phyloP scores from a whole-genome alignment of 306 rosid genomes.

The Mimosa pudica region DNA sequence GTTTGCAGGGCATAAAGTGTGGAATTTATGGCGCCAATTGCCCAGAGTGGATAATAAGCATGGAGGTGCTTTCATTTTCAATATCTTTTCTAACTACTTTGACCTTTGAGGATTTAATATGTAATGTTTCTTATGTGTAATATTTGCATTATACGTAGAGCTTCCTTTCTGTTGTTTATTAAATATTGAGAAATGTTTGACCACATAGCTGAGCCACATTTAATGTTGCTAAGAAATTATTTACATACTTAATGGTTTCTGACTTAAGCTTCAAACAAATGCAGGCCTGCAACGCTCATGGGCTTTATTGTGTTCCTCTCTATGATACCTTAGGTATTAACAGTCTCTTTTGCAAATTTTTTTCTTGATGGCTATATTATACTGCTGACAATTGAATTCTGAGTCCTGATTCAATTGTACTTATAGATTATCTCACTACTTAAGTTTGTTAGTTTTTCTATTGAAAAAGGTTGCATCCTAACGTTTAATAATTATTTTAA shows the following conservation, averaged over 20 bases:
- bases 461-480: not conserved
- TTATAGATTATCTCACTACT: not conserved
- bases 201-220: not conserved
- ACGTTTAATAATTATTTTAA: not conserved
- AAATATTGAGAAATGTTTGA: slow-evolving; percentile 16
- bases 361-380: slow-evolving; percentile 27
- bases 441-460: slow-evolving; percentile 19
- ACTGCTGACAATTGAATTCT: slow-evolving; percentile 2
- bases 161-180: not conserved
- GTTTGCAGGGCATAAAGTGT: slow-evolving; percentile 75
- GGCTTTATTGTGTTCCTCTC: slow-evolving; percentile 89
- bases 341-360: slow-evolving; percentile 37
- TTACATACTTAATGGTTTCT: slow-evolving; percentile 15
- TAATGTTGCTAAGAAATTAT: not conserved
- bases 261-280: slow-evolving; percentile 34
- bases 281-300: slow-evolving; percentile 99
- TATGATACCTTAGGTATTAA: slow-evolving; percentile 85
- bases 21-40: slow-evolving; percentile 87
- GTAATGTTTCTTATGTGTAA: slow-evolving; percentile 18
- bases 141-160: not conserved
- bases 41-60: slow-evolving; percentile 92
- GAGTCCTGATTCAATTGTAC: slow-evolving; percentile 16
- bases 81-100: slow-evolving; percentile 17
- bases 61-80: slow-evolving; percentile 64
- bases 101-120: slow-evolving; percentile 17